Evolutionary conservation across 257 asterid genomes (phyloP), one percentile per base, ranked within the genome.

Genomic region (Leonotis leonurus): DNA sequence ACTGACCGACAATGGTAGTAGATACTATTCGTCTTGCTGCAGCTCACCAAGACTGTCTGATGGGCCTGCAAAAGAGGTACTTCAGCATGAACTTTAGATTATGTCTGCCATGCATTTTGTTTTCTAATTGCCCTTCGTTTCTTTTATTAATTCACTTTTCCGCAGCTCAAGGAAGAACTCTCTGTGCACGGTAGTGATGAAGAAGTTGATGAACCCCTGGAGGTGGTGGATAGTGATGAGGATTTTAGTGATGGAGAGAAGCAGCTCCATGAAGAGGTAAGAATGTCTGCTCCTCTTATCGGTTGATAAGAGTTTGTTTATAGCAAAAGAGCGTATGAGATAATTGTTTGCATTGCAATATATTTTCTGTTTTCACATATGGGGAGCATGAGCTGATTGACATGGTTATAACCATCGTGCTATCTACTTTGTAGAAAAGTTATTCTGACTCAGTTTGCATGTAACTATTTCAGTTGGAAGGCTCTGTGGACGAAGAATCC

Each of bases 161-260:
- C 70, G 45, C 85, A 93, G 99, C 96, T 73, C 22, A 89, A 77
- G 83, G 97, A 93, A 75, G 96, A 89, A 60, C 78, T 74, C 5
- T 93, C 97, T 9, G 99, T 93, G 79, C 82, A 87, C 54, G 97
- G 96, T 48, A 89, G 96, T 69, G 99, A 93, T 59, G 99, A 93
- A 75, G 99, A 87, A 75, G 84, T 71, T 51, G 97, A 83, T 16
- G 99, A 93, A 58, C 81, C 84, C 35, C 70, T 87, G 37, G 96
- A 93, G 62, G 66, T 63, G 62, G 66, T 63, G 45, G 99, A 85
- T 72, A 89, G 91, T 33, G 99, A 93, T 9, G 99, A 87, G 79
- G 97, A 93, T 74, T 63, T 80, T 14, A 83, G 81, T 75, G 94
- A 89, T 65, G 85, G 77, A 48, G 74, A 70, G 60, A 62, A 80